A percentile compares a stretch with the other conserved stretches of the same genome.
Conservation (phyloP, 2,329 filamentous ascomycete genomes). For the Trichoderma sp. region DNA sequence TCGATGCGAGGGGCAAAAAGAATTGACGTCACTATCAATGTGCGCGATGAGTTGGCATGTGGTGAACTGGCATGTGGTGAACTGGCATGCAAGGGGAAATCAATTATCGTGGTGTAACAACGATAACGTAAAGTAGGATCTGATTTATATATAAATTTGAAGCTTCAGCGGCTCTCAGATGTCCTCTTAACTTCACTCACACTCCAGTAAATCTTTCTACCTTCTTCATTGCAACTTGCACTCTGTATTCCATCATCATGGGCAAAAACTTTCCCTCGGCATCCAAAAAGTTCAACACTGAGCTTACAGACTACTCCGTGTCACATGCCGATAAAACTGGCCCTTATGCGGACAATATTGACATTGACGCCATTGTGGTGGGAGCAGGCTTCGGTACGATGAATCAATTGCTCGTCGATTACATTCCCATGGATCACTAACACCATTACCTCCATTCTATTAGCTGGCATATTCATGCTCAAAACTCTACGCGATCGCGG, state of each 20-base stretch:
- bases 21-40: neutral
- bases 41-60: neutral
- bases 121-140: neutral
- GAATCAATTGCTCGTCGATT: neutral
- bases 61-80: neutral
- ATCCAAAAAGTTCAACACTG: conserved; percentile 41
- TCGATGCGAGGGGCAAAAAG: neutral
- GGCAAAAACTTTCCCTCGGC: neutral
- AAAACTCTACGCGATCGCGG: conserved; percentile 51
- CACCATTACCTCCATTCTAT: too few species aligned
- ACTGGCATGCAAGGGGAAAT: neutral
- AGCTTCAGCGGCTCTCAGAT: too few species aligned
- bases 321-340: conserved; percentile 32
- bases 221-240: neutral
- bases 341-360: conserved; percentile 41
- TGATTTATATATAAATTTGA: neutral
- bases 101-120: neutral
- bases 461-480: conserved; percentile 48
- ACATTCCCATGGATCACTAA: neutral
- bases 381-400: conserved; percentile 43
- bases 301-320: conserved; percentile 39
- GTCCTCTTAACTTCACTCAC: too few species aligned
- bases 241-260: neutral
- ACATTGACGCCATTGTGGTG: conserved; percentile 44
- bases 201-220: neutral